These are phyloP conservation scores for Myxozyma geophila DNA, from an alignment of 805 yeast species.

Conservation along the genomic window DNA sequence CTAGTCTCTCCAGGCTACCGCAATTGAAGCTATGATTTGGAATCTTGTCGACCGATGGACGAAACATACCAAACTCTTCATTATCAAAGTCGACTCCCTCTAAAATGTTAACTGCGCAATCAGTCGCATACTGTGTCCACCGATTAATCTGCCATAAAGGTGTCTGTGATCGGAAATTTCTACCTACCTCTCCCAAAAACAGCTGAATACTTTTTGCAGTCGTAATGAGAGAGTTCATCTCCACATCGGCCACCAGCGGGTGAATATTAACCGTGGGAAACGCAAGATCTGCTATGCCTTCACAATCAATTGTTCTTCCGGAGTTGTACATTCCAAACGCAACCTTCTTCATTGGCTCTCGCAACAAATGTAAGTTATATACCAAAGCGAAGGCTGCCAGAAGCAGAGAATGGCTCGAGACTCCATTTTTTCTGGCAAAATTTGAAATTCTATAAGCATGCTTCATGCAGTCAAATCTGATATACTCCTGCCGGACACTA, in stretches of 20 bases:
- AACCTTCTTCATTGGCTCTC: background rate
- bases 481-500: background rate
- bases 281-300: constrained; percentile 9
- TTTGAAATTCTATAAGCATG: background rate
- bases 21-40: background rate
- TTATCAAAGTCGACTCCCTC: constrained; percentile 19
- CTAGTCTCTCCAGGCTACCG: background rate
- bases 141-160: constrained; percentile 24
- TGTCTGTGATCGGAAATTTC: constrained; percentile 21
- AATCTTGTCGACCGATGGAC: background rate
- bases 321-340: constrained; percentile 37
- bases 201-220: constrained; percentile 24
- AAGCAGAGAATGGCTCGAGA: constrained; percentile 4
- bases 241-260: constrained; percentile 27
- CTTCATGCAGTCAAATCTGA: background rate
- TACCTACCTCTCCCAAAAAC: constrained; percentile 18
- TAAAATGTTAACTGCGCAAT: constrained; percentile 33
- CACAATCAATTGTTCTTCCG: constrained; percentile 32
- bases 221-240: background rate
- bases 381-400: constrained; percentile 28
- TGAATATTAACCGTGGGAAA: constrained; percentile 37
- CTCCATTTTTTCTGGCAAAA: background rate
- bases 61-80: constrained; percentile 11
- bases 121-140: constrained; percentile 31
- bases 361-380: background rate